Evolutionary conservation across 352 stramenopile genomes (phyloP).

Genomic region (Phytopythium mirpurense): DNA sequence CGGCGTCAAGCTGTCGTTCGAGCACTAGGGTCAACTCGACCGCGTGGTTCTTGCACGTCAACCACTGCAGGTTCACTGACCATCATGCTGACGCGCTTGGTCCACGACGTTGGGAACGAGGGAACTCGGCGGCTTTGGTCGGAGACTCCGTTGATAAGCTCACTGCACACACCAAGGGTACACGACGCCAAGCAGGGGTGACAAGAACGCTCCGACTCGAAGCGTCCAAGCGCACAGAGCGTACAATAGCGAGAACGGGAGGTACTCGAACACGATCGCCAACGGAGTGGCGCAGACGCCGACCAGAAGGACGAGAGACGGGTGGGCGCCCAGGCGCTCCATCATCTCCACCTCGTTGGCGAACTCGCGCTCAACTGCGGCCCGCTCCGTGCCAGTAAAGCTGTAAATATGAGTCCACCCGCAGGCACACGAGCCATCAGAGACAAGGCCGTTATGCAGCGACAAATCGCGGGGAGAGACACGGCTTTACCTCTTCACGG

Average conservation of each 20-base stretch:
- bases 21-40: background rate
- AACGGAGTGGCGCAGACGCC: slow-evolving; percentile 53
- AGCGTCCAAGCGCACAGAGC: slow-evolving; percentile 1
- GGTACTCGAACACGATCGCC: slow-evolving; percentile 69
- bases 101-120: slow-evolving; percentile 66
- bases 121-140: slow-evolving; percentile 51
- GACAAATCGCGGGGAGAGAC: background rate
- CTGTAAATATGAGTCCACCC: slow-evolving; percentile 12
- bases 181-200: background rate
- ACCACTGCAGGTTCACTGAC: slow-evolving; percentile 14
- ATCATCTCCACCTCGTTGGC: slow-evolving; percentile 76
- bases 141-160: slow-evolving; percentile 67
- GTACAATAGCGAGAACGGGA: slow-evolving; percentile 77
- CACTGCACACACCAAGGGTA: slow-evolving; percentile 24
- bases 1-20: slow-evolving; percentile 45
- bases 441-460: background rate
- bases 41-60: background rate
- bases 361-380: slow-evolving; percentile 61
- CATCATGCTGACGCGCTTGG: slow-evolving; percentile 76
- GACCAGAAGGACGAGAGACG: slow-evolving; percentile 66
- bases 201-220: background rate
- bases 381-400: slow-evolving; percentile 43
- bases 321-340: slow-evolving; percentile 51
- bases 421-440: background rate
- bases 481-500: slow-evolving; percentile 59